Conservation (phyloP, 2,329 filamentous ascomycete species). For the Venturia pyrina region DNA sequence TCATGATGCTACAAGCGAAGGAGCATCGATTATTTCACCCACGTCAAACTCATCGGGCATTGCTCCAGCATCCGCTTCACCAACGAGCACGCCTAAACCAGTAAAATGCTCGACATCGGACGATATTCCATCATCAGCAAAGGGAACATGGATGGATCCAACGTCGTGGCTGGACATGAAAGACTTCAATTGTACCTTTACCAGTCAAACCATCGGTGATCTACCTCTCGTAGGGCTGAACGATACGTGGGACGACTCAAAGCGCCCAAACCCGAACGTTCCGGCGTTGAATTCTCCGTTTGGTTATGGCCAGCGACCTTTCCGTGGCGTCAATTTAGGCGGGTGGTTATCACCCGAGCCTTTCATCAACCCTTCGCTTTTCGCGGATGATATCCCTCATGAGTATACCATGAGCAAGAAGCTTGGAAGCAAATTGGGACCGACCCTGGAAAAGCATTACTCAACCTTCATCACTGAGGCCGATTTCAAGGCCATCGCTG, state of each 20-base stretch:
- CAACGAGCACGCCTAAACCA: conserved; percentile 7
- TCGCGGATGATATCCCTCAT: conserved; percentile 71
- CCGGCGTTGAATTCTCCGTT: conserved; percentile 62
- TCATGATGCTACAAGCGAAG: not conserved
- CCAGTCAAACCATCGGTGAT: conserved; percentile 69
- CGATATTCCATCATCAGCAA: conserved; percentile 46
- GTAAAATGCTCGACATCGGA: conserved; percentile 14
- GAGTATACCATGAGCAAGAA: conserved; percentile 71
- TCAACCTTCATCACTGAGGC: conserved; percentile 76
- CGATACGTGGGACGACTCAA: conserved; percentile 74
- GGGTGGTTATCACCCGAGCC: conserved; percentile 92
- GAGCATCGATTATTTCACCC: not conserved
- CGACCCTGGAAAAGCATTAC: conserved; percentile 78
- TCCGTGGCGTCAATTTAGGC: conserved; percentile 83
- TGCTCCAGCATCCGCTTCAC: not conserved
- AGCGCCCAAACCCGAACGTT: conserved; percentile 66
- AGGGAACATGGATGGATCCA: conserved; percentile 73
- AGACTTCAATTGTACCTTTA: conserved; percentile 92
- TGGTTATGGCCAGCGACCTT: conserved; percentile 61
- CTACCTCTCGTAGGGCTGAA: conserved; percentile 84
- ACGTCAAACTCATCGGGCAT: not conserved
- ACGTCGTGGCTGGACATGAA: conserved; percentile 84
- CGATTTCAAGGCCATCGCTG: conserved; percentile 73
- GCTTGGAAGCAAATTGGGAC: conserved; percentile 57
- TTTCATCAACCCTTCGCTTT: conserved; percentile 89